Conservation (phyloP, 2,329 filamentous ascomycete species). For the Curvularia sp. region DNA sequence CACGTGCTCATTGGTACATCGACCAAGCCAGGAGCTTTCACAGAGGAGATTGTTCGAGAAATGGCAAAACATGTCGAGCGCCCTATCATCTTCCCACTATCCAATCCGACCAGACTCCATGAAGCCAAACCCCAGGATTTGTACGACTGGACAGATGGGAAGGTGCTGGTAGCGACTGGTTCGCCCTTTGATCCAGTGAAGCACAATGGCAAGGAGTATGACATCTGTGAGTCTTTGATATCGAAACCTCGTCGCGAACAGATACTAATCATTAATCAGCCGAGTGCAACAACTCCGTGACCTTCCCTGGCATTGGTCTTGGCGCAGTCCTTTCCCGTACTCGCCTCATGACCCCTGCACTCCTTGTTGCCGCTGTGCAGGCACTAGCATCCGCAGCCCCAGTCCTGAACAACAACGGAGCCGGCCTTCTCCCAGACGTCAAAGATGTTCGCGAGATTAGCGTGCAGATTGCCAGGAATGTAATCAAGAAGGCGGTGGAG, state of each 20-base stretch:
- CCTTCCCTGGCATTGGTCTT: conserved; percentile 85
- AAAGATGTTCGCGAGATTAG: conserved; percentile 76
- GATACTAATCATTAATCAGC: conserved; percentile 53
- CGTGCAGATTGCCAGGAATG: conserved; percentile 75
- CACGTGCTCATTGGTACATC: conserved; percentile 86
- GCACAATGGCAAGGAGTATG: conserved; percentile 61
- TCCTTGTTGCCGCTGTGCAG: conserved; percentile 81
- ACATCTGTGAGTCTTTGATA: conserved; percentile 56
- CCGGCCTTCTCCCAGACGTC: conserved; percentile 77
- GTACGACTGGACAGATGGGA: conserved; percentile 77
- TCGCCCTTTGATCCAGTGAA: conserved; percentile 80
- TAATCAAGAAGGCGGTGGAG: conserved; percentile 73
- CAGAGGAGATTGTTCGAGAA: conserved; percentile 72
- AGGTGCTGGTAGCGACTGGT: conserved; percentile 80
- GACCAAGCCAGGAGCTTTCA: conserved; percentile 78
- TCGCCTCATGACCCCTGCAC: conserved; percentile 72
- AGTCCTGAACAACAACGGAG: conserved; percentile 67
- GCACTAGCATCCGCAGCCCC: conserved; percentile 76
- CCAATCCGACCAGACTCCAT: conserved; percentile 83
- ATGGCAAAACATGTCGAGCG: conserved; percentile 77
- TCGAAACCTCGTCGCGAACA: too few species aligned
- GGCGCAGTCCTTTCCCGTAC: conserved; percentile 76
- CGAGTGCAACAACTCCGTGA: conserved; percentile 88
- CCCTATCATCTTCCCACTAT: conserved; percentile 88
- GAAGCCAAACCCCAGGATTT: conserved; percentile 81